Conservation (phyloP, 345 rosid genomes). For the Sonneratia caseolaris region DNA sequence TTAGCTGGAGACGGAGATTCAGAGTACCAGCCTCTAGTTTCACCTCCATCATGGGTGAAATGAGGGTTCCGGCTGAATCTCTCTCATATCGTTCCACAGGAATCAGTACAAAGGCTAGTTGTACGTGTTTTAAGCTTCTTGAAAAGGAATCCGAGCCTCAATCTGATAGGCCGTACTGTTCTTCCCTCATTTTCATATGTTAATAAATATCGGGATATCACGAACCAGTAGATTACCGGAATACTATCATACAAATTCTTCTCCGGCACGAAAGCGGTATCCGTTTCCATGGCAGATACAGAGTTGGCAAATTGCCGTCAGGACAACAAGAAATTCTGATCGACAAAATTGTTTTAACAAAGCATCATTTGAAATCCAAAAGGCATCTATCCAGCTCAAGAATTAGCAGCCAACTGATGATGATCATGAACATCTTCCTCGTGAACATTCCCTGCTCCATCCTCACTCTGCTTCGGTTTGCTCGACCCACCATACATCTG, state of each 20-base stretch:
- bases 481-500: constrained; percentile 32
- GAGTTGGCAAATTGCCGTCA: neutral
- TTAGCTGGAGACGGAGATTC: too few species aligned
- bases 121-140: too few species aligned
- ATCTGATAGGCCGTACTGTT: too few species aligned
- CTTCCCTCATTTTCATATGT: too few species aligned
- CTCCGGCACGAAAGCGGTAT: neutral
- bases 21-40: too few species aligned
- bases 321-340: neutral
- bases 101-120: too few species aligned
- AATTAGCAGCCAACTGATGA: constrained; percentile 5
- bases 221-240: neutral
- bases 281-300: neutral
- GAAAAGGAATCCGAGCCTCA: too few species aligned
- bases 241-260: neutral
- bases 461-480: constrained; percentile 22
- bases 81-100: too few species aligned
- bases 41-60: too few species aligned
- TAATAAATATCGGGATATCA: too few species aligned
- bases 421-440: constrained; percentile 4
- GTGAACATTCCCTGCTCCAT: constrained; percentile 12
- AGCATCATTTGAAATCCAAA: neutral
- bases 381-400: neutral
- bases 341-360: neutral
- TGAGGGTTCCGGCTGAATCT: too few species aligned